Base-by-base conservation (phyloP, 2,329 filamentous ascomycete species). In the Calonectria pteridis region DNA sequence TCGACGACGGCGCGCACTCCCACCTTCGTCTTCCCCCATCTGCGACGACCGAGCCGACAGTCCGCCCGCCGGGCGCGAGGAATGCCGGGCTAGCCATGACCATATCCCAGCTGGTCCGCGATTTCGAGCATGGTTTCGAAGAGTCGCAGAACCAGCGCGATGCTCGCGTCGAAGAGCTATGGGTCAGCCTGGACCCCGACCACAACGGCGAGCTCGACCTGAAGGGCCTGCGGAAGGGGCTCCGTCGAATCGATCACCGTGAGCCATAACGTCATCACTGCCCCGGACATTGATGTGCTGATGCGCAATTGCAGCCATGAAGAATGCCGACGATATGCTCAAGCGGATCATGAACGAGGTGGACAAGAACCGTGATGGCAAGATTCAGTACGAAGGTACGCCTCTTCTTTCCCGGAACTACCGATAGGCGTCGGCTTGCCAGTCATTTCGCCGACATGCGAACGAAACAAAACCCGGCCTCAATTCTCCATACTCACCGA, bases 241-340 rank as follows among this genome's bases (percentile, higher is more conserved):
- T 99, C 82, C 92, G 89, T 83, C 94, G 93, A 85, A 95, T 98
- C 81, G 96, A 98, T 84, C 97, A 99, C 84, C 97, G 95, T 98
- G 82, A 86, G 88, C 80, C 55, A 75, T 59, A 64, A 66, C 64
- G 68, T 71, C 49, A 71, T 26, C 59, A 58, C 53, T 62, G 59
- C 46, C 58, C 65, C 33, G 33, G 23, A 62, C 51, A 59, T 35
- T 53, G 74, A 76, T 64, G 62, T 77, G 76, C 81, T 83, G 70
- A 83, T 76, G 50, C 33, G 74, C 46, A 35, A 74, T 62, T 75
- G 79, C 79, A 92, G 90, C 90, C 65, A 84, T 99, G 82, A 98
- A 98, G 88, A 97, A 98, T 89, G 97, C 97, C 82, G 94, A 98
- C 84, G 88, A 91, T 46, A 92, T 98, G 88, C 89, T 99, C 75